Evolutionary conservation across 1,284 basidiomycete genomes (phyloP).

Genomic region (Tilletia setariae): DNA sequence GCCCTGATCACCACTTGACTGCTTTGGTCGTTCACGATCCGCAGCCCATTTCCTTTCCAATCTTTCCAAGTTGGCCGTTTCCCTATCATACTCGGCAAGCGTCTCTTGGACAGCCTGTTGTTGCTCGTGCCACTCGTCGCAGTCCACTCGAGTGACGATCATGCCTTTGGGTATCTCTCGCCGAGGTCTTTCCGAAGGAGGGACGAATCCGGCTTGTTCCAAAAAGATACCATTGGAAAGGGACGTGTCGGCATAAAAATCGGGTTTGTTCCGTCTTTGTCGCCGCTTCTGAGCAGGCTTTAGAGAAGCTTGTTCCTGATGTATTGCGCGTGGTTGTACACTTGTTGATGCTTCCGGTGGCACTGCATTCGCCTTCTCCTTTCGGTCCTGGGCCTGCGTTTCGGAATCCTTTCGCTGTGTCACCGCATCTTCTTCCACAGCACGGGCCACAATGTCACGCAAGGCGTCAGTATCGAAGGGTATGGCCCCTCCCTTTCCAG

Average conservation of each 20-base stretch:
- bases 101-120: background rate
- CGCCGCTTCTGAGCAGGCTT: background rate
- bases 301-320: background rate
- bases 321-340: background rate
- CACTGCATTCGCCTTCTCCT: background rate
- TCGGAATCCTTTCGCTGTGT: background rate
- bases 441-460: background rate
- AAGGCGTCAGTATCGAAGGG: background rate
- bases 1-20: background rate
- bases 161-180: background rate
- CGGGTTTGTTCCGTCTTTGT: background rate
- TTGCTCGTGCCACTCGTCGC: background rate
- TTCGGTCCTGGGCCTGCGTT: background rate
- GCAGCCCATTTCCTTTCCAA: background rate
- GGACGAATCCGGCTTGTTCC: background rate
- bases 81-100: background rate
- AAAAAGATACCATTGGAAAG: background rate
- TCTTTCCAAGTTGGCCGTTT: background rate
- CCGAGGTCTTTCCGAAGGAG: background rate
- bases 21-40: background rate
- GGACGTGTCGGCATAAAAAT: background rate
- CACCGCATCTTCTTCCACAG: background rate
- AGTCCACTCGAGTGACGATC: background rate
- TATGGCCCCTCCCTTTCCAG: background rate
- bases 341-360: background rate